Base-by-base conservation (phyloP, 192 early-diverging fungal species). In the Coemansia sp. region DNA sequence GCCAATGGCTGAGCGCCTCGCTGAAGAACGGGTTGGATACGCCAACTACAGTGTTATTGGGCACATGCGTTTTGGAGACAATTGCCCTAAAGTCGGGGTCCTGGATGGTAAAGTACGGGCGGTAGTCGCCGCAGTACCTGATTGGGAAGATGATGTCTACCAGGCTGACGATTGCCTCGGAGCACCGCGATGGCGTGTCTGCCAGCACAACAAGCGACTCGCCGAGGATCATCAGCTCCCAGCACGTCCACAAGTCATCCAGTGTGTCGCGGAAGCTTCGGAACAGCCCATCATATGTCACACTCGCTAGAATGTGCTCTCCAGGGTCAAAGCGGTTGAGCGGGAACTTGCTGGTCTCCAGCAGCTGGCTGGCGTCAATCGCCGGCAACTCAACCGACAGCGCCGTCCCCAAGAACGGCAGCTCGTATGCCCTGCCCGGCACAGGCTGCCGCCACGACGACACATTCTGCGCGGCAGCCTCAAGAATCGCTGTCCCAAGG, bases 71-170 rank as follows among this genome's bases (percentile, higher is more conserved):
- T 63, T 78, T 83, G 51, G 75, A 77, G 20, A 77, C 76, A 30
- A 78, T 84, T 45, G 67, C 73, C 58, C 91, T 90, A 61, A 97
- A 94, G 72, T 99, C 97, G 5, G 91, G 81, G 71, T 97, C 96
- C 74, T 97, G 95, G 63, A 99, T 94, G 5, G 97, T 99, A 71
- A 99, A 96, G 63, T 96, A 99, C 12, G 96, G 96, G 20, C 97
- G 89, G 69, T 90, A 95, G 78, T 99, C 95, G 39, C 97, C 97
- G 62, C 95, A 97, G 75, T 94, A 99, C 21, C 92, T 89, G 60
- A 96, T 93, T 86, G 97, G 97, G 65, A 94, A 96, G 41, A 98
- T 92, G 5, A 98, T 76, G 73, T 98, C 97, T 1, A 99, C 86
- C 16, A 99, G 81, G 14, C 89, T 78, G 45, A 89, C 84, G 2